These are phyloP conservation scores for Liquidambar formosana DNA, from an alignment of 164 flowering plant genomes.

Conservation along the genomic window DNA sequence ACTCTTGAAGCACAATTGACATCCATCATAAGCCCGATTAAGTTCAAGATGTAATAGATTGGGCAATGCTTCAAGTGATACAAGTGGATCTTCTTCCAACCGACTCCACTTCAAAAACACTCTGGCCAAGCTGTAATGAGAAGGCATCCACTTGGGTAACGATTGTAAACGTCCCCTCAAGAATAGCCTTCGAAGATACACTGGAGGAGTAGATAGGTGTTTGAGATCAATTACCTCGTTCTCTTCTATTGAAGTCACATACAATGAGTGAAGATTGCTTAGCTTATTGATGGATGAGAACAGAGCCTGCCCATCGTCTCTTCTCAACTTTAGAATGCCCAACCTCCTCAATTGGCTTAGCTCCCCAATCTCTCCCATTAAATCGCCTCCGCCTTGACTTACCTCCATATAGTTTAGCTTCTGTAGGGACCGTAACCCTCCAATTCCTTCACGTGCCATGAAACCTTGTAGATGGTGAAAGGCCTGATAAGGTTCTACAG, in stretches of 20 bases:
- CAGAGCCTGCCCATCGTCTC: slow-evolving; percentile 14
- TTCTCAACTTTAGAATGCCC: slow-evolving; percentile 17
- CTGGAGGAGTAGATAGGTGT: slow-evolving; percentile 13
- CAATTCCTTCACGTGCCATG: slow-evolving; percentile 12
- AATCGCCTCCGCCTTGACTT: not conserved
- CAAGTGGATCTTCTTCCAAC: slow-evolving; percentile 22
- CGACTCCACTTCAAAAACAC: slow-evolving; percentile 14
- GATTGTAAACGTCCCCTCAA: slow-evolving; percentile 20
- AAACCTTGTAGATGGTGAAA: slow-evolving; percentile 23
- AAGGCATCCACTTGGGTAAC: slow-evolving; percentile 26
- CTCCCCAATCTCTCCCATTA: slow-evolving; percentile 13
- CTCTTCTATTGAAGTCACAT: slow-evolving; percentile 3
- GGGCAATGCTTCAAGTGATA: slow-evolving; percentile 25
- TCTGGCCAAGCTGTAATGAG: slow-evolving; percentile 13
- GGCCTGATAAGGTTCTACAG: not conserved
- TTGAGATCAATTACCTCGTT: slow-evolving; percentile 19
- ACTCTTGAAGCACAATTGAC: slow-evolving; percentile 6
- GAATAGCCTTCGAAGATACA: slow-evolving; percentile 17
- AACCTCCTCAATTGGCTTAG: slow-evolving; percentile 20
- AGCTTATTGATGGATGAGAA: slow-evolving; percentile 20
- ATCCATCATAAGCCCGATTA: slow-evolving; percentile 10
- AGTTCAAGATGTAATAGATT: slow-evolving; percentile 14
- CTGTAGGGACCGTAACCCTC: slow-evolving; percentile 20
- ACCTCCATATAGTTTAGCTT: slow-evolving; percentile 26
- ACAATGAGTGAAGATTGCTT: slow-evolving; percentile 17